phyloP scores from a whole-genome alignment of 768 basidiomycete genomes.

The Tricholoma hemisulphureum region DNA sequence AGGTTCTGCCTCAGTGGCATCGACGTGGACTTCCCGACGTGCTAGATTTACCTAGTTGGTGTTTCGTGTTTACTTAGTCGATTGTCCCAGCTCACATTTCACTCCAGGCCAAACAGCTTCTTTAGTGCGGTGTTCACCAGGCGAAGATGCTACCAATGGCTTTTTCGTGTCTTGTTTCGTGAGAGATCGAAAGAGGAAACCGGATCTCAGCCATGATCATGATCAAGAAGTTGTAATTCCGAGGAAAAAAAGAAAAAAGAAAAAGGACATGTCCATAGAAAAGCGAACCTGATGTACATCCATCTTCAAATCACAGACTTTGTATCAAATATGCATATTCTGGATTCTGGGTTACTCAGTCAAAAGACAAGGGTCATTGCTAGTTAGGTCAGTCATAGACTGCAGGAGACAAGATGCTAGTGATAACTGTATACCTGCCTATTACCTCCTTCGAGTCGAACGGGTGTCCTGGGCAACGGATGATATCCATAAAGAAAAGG shows the following conservation, averaged over 20 bases:
- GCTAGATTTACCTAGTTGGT: conserved; percentile 53
- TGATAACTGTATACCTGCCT: conserved; percentile 5
- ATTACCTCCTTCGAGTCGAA: not conserved
- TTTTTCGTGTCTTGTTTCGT: conserved; percentile 98
- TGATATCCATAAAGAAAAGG: not conserved
- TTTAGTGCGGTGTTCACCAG: conserved; percentile 70
- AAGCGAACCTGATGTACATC: not conserved
- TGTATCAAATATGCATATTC: not conserved
- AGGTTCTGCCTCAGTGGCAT: conserved; percentile 80
- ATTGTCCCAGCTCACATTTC: conserved; percentile 5
- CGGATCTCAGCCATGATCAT: conserved; percentile 17
- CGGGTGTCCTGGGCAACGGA: not conserved
- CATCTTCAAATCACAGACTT: not conserved
- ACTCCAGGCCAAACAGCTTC: conserved; percentile 53
- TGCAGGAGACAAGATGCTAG: not conserved
- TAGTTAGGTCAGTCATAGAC: conserved; percentile 6
- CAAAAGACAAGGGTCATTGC: not conserved
- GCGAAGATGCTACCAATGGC: conserved; percentile 89
- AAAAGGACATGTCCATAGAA: conserved; percentile 9
- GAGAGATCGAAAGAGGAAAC: conserved; percentile 24
- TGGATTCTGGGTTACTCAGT: not conserved
- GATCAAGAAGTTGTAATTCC: conserved; percentile 5
- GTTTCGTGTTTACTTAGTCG: not conserved
- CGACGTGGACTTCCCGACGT: conserved; percentile 74
- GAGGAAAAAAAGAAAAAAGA: conserved; percentile 22